phyloP scores from a whole-genome alignment of 2,329 filamentous ascomycete genomes.

The Claviceps maximensis region DNA sequence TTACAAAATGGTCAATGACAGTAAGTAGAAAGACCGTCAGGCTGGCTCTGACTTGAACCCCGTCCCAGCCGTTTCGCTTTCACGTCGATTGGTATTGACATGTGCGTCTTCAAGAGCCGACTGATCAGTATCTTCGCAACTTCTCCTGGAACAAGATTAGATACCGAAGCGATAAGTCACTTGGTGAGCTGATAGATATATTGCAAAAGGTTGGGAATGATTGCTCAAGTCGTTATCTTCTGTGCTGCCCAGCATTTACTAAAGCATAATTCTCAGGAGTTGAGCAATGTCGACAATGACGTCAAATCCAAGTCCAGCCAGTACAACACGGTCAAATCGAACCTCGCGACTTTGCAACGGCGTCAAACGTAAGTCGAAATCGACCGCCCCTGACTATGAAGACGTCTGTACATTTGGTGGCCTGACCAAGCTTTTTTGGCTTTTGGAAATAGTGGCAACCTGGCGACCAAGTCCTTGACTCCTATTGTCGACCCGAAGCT shows the following conservation, averaged over 20 bases:
- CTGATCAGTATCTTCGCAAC: constrained; percentile 77
- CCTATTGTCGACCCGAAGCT: constrained; percentile 70
- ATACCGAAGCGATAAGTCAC: constrained; percentile 82
- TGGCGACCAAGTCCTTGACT: constrained; percentile 86
- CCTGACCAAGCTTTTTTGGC: neutral
- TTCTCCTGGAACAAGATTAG: constrained; percentile 98
- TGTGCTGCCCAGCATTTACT: neutral
- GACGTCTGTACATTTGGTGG: neutral
- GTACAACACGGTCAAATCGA: constrained; percentile 85
- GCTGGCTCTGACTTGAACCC: neutral
- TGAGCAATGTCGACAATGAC: constrained; percentile 85
- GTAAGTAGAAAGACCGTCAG: constrained; percentile 34
- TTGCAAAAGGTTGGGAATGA: constrained; percentile 59
- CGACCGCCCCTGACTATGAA: neutral
- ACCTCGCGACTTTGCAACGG: constrained; percentile 65
- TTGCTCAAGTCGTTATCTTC: neutral
- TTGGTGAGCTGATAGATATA: constrained; percentile 74
- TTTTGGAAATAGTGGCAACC: constrained; percentile 54
- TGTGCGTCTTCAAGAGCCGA: constrained; percentile 53
- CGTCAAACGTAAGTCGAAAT: constrained; percentile 61
- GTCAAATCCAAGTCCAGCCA: constrained; percentile 89
- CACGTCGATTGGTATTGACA: neutral
- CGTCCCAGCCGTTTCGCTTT: constrained; percentile 12
- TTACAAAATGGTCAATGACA: constrained; percentile 90
- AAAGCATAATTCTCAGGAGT: constrained; percentile 45